Base-by-base conservation (phyloP, 179 eudicot genomes). In the Drosera spatulata region DNA sequence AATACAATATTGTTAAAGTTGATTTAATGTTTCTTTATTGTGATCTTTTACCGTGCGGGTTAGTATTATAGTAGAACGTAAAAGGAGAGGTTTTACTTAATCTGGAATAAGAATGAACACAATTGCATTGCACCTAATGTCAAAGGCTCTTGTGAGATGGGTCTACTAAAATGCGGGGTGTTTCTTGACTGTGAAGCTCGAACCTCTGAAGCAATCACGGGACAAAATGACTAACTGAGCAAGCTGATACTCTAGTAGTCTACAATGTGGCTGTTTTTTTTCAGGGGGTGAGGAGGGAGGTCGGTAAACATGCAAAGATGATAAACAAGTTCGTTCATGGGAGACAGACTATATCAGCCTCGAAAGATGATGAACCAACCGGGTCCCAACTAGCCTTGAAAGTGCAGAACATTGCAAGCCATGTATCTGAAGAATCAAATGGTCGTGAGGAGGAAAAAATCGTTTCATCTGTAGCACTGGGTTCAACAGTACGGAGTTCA, bases 241-340 rank as follows among this genome's bases (percentile, higher is more conserved):
- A 22, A 22, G 53, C 13, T 4, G 14, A 39, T 40, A 22, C 39
- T 55, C 14, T 45, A 6, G 2, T 2, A 45, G 49, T 45, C 8
- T 45, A 10, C 49, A 45, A 45, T 10, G 10, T 45, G 8, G 49
- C 10, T 45, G 7, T 1, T 45, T 0, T 62, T 7, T 6, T 45
- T 4, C 73, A 91, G 97, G 97, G 97, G 66, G 96, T 88, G 44
- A 74, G 95, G 66, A 85, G 96, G 73, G 95, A 85, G 84, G 96
- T 85, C 22, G 96, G 96, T 44, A 74, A 67, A 57, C 97, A 91
- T 73, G 97, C 97, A 55, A 91, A 77, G 67, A 79, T 75, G 10
- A 57, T 91, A 63, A 91, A 91, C 69, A 83, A 60, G 61, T 58
- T 62, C 55, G 59, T 84, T 39, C 61, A 62, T 6, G 70, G 59